phyloP scores from a whole-genome alignment of 306 rosid genomes.

The Cicer arietinum region DNA sequence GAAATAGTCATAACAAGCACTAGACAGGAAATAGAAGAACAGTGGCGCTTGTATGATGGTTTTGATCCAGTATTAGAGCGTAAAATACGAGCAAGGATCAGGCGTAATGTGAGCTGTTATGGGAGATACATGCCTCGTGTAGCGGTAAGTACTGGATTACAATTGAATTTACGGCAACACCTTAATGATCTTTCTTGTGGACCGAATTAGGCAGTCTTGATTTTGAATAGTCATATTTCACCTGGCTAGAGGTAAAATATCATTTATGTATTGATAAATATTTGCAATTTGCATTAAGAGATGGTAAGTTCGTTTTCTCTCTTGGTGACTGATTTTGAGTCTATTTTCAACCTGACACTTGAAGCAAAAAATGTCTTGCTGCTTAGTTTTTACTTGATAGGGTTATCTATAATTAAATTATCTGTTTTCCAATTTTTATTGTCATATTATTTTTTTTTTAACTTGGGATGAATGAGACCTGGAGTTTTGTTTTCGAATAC shows the following conservation, averaged over 20 bases:
- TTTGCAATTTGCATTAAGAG: slow-evolving; percentile 20
- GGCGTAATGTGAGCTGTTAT: slow-evolving; percentile 98
- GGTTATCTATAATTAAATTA: slow-evolving; percentile 16
- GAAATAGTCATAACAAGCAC: slow-evolving; percentile 96
- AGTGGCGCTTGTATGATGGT: slow-evolving; percentile 96
- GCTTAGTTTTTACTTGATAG: slow-evolving; percentile 19
- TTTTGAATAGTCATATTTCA: slow-evolving; percentile 41
- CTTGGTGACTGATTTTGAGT: slow-evolving; percentile 24
- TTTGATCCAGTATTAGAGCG: slow-evolving; percentile 98
- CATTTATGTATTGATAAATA: slow-evolving; percentile 39
- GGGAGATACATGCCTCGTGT: slow-evolving; percentile 97
- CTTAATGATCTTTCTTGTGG: slow-evolving; percentile 25
- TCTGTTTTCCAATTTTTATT: slow-evolving; percentile 8
- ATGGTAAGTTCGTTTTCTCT: slow-evolving; percentile 18
- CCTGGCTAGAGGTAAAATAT: slow-evolving; percentile 43
- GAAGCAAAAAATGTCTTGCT: slow-evolving; percentile 38
- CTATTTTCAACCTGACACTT: slow-evolving; percentile 25
- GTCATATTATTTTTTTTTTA: background rate
- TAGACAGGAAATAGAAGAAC: slow-evolving; percentile 93
- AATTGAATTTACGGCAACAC: slow-evolving; percentile 27
- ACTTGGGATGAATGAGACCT: background rate
- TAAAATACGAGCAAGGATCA: slow-evolving; percentile 90
- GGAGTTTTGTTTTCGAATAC: slow-evolving; percentile 2
- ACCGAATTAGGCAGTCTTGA: slow-evolving; percentile 20
- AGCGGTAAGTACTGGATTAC: slow-evolving; percentile 66